Percentiles rank a stretch among this genome's conserved stretches.
phyloP scores from a whole-genome alignment of 2,329 filamentous ascomycete genomes.

The Aspergillus intermedius region DNA sequence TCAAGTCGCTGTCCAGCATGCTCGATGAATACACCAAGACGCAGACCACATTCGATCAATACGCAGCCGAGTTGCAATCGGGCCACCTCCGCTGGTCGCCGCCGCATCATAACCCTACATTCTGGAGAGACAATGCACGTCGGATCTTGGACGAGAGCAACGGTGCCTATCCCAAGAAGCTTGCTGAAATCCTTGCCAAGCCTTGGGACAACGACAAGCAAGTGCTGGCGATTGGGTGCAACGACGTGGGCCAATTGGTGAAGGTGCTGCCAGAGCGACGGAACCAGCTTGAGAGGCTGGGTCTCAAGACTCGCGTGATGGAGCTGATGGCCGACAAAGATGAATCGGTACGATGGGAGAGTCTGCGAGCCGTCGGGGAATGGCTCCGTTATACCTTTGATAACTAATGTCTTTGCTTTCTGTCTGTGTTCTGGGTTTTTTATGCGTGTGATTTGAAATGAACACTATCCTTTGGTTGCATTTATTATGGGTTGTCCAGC shows the following conservation, averaged over 20 bases:
- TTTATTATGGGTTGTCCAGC: too few relatives aligned
- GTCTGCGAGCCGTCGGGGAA: conserved; percentile 73
- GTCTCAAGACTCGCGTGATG: conserved; percentile 83
- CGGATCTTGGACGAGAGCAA: conserved; percentile 79
- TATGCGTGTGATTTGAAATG: too few relatives aligned
- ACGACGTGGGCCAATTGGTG: conserved; percentile 81
- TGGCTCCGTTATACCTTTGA: conserved; percentile 68
- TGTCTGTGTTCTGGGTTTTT: not conserved
- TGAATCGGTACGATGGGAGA: conserved; percentile 88
- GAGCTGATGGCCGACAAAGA: conserved; percentile 86
- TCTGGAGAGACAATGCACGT: conserved; percentile 88
- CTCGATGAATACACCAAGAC: conserved; percentile 78
- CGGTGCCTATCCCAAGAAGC: conserved; percentile 68
- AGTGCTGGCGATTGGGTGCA: conserved; percentile 86
- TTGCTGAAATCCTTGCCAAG: conserved; percentile 80
- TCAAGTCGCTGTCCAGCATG: conserved; percentile 51
- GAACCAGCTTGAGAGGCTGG: conserved; percentile 70
- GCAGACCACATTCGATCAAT: conserved; percentile 61
- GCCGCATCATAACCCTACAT: conserved; percentile 75
- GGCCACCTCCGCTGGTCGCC: conserved; percentile 91
- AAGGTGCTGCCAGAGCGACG: conserved; percentile 84
- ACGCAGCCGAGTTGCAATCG: conserved; percentile 74
- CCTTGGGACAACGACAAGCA: conserved; percentile 77
- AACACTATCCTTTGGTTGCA: too few relatives aligned
- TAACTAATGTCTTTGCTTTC: conserved; percentile 21